Evolutionary conservation across 2,329 filamentous ascomycete genomes (phyloP).

Genomic region (Juglanconis sp.): DNA sequence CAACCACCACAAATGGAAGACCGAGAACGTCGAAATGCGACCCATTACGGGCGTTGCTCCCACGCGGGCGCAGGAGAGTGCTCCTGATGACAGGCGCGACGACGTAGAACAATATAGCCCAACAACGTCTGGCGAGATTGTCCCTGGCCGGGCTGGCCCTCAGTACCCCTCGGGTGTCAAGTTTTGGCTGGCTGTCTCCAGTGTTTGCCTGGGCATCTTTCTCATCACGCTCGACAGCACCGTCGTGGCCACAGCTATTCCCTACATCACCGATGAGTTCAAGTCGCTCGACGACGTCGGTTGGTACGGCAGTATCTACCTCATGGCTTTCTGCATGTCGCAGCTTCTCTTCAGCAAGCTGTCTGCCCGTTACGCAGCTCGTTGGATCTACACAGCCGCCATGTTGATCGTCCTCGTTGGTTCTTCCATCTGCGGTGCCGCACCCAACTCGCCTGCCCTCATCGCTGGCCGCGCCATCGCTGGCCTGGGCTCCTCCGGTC

Average conservation of each 20-base stretch:
- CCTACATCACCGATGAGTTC: conserved; percentile 35
- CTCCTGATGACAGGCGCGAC: too few species aligned
- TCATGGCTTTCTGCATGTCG: conserved; percentile 16
- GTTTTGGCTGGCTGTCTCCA: too few species aligned
- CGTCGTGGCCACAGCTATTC: conserved; percentile 38
- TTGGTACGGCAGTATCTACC: conserved; percentile 38
- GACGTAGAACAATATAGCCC: too few species aligned
- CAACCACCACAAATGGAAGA: too few species aligned
- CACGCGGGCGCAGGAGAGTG: too few species aligned
- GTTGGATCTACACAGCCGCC: conserved; percentile 20
- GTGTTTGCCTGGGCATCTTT: too few species aligned
- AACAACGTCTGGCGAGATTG: too few species aligned
- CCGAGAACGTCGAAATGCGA: too few species aligned
- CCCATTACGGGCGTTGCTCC: too few species aligned
- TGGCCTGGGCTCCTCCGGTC: conserved; percentile 43
- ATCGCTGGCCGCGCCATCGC: conserved; percentile 45
- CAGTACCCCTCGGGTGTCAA: too few species aligned
- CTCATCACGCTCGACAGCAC: neutral
- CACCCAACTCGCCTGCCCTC: conserved; percentile 41
- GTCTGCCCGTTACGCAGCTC: conserved; percentile 30
- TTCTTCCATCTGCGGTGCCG: conserved; percentile 39
- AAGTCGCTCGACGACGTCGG: conserved; percentile 36
- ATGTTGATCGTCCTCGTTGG: conserved; percentile 37
- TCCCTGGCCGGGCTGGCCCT: too few species aligned
- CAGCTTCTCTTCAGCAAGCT: conserved; percentile 19